phyloP scores from a whole-genome alignment of 805 yeast species.

The Candida insectalens region DNA sequence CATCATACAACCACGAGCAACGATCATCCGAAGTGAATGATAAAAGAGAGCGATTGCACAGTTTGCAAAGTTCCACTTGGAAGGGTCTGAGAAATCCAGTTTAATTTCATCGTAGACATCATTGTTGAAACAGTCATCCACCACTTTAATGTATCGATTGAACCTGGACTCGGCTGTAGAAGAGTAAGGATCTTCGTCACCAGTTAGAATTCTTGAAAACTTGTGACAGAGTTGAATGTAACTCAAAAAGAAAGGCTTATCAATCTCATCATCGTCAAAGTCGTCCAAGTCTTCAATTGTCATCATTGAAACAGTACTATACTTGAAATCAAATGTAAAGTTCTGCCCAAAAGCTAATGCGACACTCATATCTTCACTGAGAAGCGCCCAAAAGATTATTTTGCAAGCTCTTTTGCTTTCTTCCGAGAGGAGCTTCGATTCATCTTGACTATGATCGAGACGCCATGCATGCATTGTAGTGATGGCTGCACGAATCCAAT shows the following conservation, averaged over 20 bases:
- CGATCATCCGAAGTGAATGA: slow-evolving; percentile 55
- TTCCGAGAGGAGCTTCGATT: too few relatives aligned
- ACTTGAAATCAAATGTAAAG: slow-evolving; percentile 51
- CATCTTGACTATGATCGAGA: slow-evolving; percentile 6
- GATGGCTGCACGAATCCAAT: slow-evolving; percentile 62
- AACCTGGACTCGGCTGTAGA: too few relatives aligned
- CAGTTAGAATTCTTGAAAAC: too few relatives aligned
- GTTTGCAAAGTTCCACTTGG: slow-evolving; percentile 25
- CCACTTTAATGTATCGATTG: too few relatives aligned
- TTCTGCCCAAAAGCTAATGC: slow-evolving; percentile 69
- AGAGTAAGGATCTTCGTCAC: too few relatives aligned
- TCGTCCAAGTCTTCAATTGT: slow-evolving; percentile 55
- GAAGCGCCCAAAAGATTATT: slow-evolving; percentile 65
- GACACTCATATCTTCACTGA: slow-evolving; percentile 52
- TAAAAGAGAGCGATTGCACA: slow-evolving; percentile 56
- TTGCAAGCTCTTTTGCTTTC: slow-evolving; percentile 53
- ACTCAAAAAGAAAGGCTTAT: too few relatives aligned
- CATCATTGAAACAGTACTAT: slow-evolving; percentile 67
- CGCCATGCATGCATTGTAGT: slow-evolving; percentile 32
- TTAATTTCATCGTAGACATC: too few relatives aligned
- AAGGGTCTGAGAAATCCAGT: too few relatives aligned
- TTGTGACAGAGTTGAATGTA: too few relatives aligned
- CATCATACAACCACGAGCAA: slow-evolving; percentile 37
- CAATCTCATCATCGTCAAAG: too few relatives aligned
- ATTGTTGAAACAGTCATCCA: too few relatives aligned